Percentiles rank a stretch among this genome's conserved stretches.
Conservation (phyloP, 108 stramenopile species). For the Tribonema minus region DNA sequence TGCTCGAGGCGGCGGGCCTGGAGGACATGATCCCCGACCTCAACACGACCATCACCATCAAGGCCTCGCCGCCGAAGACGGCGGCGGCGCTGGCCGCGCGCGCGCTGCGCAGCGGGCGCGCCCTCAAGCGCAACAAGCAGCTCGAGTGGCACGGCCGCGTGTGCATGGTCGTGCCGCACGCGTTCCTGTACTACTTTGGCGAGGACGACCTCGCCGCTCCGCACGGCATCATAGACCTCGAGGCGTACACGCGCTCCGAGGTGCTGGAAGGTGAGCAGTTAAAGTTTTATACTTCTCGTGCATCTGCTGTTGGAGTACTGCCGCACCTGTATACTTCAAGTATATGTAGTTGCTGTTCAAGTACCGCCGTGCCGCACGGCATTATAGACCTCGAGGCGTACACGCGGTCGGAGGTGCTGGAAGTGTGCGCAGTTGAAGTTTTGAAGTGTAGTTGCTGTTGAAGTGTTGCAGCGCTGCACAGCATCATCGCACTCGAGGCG, state of each 20-base stretch:
- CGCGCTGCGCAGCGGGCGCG: neutral
- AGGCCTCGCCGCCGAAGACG: conserved; percentile 6
- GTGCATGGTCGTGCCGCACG: conserved; percentile 19
- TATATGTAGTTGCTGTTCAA: no score
- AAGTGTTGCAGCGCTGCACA: conserved; percentile 1
- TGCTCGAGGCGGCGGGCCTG: conserved; percentile 7
- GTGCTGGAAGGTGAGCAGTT: conserved; percentile 28
- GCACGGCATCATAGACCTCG: conserved; percentile 24
- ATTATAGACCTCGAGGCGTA: conserved; percentile 29
- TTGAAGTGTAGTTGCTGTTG: no score
- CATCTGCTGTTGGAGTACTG: no score
- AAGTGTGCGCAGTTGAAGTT: conserved; percentile 2
- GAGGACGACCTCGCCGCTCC: neutral
- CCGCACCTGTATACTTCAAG: no score
- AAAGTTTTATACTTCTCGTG: no score
- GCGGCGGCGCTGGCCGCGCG: neutral
- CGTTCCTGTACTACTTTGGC: conserved; percentile 33
- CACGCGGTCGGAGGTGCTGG: conserved; percentile 13
- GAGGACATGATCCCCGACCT: conserved; percentile 18
- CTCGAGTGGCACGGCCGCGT: conserved; percentile 4
- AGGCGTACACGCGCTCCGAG: conserved; percentile 17
- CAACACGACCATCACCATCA: conserved; percentile 6
- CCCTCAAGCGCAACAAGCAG: conserved; percentile 12
- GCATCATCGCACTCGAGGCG: conserved; percentile 21
- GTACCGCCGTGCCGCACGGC: conserved; percentile 8